These are phyloP conservation scores for Cyberlindnera misumaiensis DNA, from an alignment of 805 yeast species.

Conservation along the genomic window DNA sequence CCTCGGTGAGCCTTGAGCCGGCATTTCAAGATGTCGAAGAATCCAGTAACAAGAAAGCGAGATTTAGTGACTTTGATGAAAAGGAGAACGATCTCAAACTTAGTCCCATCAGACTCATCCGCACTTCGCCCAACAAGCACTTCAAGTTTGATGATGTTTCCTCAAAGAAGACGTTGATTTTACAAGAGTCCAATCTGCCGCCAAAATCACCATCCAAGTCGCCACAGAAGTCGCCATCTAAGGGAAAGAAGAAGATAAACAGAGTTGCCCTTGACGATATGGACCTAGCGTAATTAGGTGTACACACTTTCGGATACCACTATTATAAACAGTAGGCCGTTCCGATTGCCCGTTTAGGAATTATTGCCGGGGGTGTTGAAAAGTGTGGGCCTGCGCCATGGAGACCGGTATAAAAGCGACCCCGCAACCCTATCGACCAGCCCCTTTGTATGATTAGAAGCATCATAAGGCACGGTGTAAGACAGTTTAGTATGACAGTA, in stretches of 20 bases:
- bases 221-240: constrained; percentile 15
- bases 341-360: too few species aligned
- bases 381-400: too few species aligned
- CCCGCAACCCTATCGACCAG: too few species aligned
- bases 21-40: neutral
- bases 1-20: constrained; percentile 4
- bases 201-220: constrained; percentile 4
- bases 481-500: constrained; percentile 3
- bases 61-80: constrained; percentile 9
- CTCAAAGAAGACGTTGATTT: neutral
- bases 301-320: neutral
- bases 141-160: constrained; percentile 8
- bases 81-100: constrained; percentile 7
- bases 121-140: constrained; percentile 14
- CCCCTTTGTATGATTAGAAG: too few species aligned
- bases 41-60: constrained; percentile 8
- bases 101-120: constrained; percentile 6
- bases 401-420: too few species aligned
- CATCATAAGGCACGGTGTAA: too few species aligned
- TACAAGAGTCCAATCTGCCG: constrained; percentile 5
- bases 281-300: neutral
- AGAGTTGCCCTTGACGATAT: neutral
- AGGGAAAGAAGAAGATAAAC: constrained; percentile 13
- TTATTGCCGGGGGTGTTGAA: too few species aligned
- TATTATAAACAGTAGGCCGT: neutral